phyloP scores from a whole-genome alignment of 768 basidiomycete genomes.

The Mycena polygramma region DNA sequence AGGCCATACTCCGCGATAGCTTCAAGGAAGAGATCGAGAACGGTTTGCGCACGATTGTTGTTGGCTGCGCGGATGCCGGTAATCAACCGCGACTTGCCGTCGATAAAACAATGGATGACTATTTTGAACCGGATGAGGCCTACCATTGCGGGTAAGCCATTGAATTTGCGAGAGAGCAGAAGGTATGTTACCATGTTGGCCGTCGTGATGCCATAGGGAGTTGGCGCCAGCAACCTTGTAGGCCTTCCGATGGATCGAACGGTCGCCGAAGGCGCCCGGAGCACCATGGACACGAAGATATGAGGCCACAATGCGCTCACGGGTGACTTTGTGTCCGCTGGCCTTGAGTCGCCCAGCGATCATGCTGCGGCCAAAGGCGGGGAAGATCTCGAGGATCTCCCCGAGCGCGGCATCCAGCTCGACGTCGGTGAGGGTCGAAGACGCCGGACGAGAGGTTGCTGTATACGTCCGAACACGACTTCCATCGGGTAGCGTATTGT shows the following conservation, averaged over 20 bases:
- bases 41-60: conserved; percentile 57
- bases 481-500: not conserved
- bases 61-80: conserved; percentile 49
- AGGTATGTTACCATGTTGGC: conserved; percentile 47
- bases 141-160: conserved; percentile 4
- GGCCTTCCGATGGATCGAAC: conserved; percentile 40
- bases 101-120: conserved; percentile 53
- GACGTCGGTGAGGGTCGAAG: conserved; percentile 40
- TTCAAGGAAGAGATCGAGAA: conserved; percentile 49
- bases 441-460: conserved; percentile 1
- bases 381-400: conserved; percentile 42
- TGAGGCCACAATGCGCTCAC: conserved; percentile 33
- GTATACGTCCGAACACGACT: not conserved
- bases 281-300: conserved; percentile 40
- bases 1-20: not conserved
- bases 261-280: conserved; percentile 41
- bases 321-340: conserved; percentile 40
- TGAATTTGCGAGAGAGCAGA: not conserved
- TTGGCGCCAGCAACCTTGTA: conserved; percentile 53
- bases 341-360: conserved; percentile 39
- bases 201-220: conserved; percentile 55
- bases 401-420: conserved; percentile 39
- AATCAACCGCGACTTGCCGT: conserved; percentile 55
- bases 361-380: conserved; percentile 44
- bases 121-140: conserved; percentile 45